Evolutionary conservation across 352 stramenopile species (phyloP), one percentile per base, ranked within the genome.

Genomic region (Phytophthora nicotianae): DNA sequence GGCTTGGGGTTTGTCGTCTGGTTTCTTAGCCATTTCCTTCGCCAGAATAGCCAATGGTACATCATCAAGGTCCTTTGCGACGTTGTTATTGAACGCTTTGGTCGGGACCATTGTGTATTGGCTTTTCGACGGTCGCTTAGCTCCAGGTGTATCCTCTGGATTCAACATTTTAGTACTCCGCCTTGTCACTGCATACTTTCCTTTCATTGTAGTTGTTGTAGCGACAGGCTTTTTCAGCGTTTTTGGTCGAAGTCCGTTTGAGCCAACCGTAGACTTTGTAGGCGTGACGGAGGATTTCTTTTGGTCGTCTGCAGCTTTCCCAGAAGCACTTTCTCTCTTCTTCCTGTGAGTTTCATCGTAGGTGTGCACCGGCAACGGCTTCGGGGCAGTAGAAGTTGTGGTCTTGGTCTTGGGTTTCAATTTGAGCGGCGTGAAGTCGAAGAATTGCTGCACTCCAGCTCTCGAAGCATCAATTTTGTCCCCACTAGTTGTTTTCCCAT

Each of bases 161-260:
- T 65, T 35, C 11, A 89, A 46, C 27, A 88, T 54, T 57, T 86
- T 79, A 48, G 73, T 88, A 27, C 77, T 71, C 9, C 79, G 72
- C 20, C 77, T 72, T 33, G 55, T 65, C 16, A 65, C 40, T 20
- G 62, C 32, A 55, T 74, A 75, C 16, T 79, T 86, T 1, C 70
- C 77, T 38, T 83, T 86, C 51, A 70, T 67, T 23, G 45, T 66
- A 35, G 57, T 70, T 14, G 61, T 60, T n/a, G 58, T 80, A 9
- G 67, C 64, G 9, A 82, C 55, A n/a, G 49, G 27, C 6, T 54
- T 65, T 26, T 70, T 70, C 17, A 35, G 13, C 9, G 29, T 14
- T 35, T 46, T 66, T 33, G 69, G 63, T 21, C 74, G 72, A 50
- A 85, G 52, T 33, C 76, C 79, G 9, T 88, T 88, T 13, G 76